Evolutionary conservation across 306 rosid genomes (phyloP).

Genomic region (cucumber (Cucumis sativus)): DNA sequence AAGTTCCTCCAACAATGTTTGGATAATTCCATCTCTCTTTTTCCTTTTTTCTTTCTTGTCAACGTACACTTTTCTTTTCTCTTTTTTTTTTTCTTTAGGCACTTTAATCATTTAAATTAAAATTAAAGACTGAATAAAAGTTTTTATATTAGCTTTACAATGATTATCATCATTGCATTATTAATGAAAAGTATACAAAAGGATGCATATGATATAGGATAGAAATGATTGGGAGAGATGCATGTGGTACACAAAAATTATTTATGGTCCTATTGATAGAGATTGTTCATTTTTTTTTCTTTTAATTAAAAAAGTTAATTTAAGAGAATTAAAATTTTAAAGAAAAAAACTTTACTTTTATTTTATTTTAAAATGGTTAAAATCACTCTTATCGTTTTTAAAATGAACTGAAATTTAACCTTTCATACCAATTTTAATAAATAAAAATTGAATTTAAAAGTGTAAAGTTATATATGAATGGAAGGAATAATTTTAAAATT

Average conservation of each 20-base stretch:
- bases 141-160: background rate
- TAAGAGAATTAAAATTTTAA: too few species aligned
- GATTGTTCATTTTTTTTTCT: too few species aligned
- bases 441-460: too few species aligned
- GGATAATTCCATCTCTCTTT: background rate
- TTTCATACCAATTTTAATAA: too few species aligned
- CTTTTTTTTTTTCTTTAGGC: background rate
- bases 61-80: background rate
- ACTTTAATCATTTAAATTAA: background rate
- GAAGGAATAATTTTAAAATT: too few species aligned
- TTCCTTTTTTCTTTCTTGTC: background rate
- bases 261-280: too few species aligned
- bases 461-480: too few species aligned
- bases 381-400: too few species aligned
- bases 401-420: too few species aligned
- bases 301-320: too few species aligned
- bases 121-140: background rate
- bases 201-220: background rate
- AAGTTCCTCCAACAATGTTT: background rate
- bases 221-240: background rate
- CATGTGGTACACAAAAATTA: background rate
- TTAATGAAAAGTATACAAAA: background rate
- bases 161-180: background rate
- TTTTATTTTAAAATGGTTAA: too few species aligned
- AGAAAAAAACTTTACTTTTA: too few species aligned